phyloP scores from a whole-genome alignment of 305 asterid species.

The Fraxinus latifolia region DNA sequence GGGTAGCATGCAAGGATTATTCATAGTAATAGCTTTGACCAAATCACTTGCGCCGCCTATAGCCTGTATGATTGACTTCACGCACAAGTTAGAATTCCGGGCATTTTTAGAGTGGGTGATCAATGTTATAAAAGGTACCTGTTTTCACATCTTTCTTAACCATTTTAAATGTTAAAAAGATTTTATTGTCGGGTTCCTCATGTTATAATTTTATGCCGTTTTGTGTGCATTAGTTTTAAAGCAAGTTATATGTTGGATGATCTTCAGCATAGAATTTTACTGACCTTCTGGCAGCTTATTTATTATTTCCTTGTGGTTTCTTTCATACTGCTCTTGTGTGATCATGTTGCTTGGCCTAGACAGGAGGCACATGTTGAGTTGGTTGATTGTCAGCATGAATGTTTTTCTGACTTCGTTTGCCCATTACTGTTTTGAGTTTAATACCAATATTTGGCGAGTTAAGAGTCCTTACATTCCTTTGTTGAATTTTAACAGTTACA shows the following conservation, averaged over 20 bases:
- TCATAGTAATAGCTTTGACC: background rate
- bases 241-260: constrained; percentile 14
- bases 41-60: background rate
- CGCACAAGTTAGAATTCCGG: background rate
- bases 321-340: constrained; percentile 12
- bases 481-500: constrained; percentile 28
- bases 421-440: constrained; percentile 16
- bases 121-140: background rate
- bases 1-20: background rate
- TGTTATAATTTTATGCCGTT: background rate
- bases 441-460: constrained; percentile 1
- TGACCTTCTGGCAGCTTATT: constrained; percentile 4
- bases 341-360: constrained; percentile 13
- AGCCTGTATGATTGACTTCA: background rate
- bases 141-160: background rate
- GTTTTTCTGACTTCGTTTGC: constrained; percentile 13
- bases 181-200: background rate
- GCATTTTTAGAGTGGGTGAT: background rate
- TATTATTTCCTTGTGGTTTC: constrained; percentile 8
- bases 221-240: constrained; percentile 13
- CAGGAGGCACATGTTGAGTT: constrained; percentile 18
- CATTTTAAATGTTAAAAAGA: constrained; percentile 5
- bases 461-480: constrained; percentile 5
- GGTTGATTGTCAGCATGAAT: constrained; percentile 2
- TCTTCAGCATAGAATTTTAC: background rate